Evolutionary conservation across 2,329 filamentous ascomycete genomes (phyloP).

Genomic region (Trichoderma afroharzianum): DNA sequence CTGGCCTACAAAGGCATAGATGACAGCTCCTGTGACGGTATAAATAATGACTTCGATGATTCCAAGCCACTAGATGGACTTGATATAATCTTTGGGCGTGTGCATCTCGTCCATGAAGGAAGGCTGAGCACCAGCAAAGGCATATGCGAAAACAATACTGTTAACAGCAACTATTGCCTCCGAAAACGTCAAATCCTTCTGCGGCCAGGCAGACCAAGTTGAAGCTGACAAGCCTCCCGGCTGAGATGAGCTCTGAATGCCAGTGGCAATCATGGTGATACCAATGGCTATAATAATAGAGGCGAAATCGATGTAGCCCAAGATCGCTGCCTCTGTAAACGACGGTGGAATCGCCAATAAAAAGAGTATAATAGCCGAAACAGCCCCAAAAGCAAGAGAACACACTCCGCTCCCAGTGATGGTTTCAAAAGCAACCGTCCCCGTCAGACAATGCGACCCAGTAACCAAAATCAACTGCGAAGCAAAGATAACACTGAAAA

Average conservation of each 20-base stretch:
- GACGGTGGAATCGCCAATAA: slow-evolving; percentile 45
- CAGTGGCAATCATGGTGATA: slow-evolving; percentile 64
- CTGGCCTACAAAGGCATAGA: slow-evolving; percentile 66
- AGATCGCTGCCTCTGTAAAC: slow-evolving; percentile 47
- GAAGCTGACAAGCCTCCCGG: slow-evolving; percentile 31
- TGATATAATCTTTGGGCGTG: slow-evolving; percentile 43
- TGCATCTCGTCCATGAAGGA: slow-evolving; percentile 54
- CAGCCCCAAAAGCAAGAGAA: slow-evolving; percentile 43
- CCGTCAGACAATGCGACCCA: slow-evolving; percentile 66
- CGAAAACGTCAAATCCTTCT: slow-evolving; percentile 43
- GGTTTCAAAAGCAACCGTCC: slow-evolving; percentile 64
- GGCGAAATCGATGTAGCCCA: slow-evolving; percentile 54
- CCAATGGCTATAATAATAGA: slow-evolving; percentile 62
- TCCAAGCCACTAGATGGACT: slow-evolving; percentile 60
- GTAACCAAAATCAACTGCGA: slow-evolving; percentile 67
- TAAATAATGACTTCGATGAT: slow-evolving; percentile 62
- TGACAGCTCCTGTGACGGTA: slow-evolving; percentile 60
- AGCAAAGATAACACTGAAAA: slow-evolving; percentile 59
- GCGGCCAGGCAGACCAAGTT: slow-evolving; percentile 45
- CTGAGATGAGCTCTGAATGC: slow-evolving; percentile 37
- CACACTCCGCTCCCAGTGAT: slow-evolving; percentile 54
- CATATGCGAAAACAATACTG: slow-evolving; percentile 71
- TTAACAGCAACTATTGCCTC: slow-evolving; percentile 58
- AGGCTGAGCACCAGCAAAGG: slow-evolving; percentile 50
- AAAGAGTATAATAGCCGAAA: slow-evolving; percentile 45